Base-by-base conservation (phyloP, 208 protist species). In the Acanthamoeba sp. region DNA sequence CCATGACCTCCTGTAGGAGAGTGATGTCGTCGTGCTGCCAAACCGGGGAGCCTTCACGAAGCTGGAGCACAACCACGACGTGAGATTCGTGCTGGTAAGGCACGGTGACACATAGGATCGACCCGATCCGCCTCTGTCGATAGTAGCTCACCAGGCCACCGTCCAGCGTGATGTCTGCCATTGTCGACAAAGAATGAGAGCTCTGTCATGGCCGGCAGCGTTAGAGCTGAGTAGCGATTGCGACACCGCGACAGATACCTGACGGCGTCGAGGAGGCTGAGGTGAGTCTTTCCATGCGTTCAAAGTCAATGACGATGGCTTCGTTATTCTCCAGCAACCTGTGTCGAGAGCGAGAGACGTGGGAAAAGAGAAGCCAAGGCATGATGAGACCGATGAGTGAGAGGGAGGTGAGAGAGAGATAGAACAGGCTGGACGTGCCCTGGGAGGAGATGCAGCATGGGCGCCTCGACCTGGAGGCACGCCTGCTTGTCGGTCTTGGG, bases 1-100 rank as follows among this genome's bases (percentile, higher is more conserved):
- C 24, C 9, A 27, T 66, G 55, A 73, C 36, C 85, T 91, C 85
- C 38, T 71, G n/a, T 9, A 91, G 62, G 27, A 73, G 85, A 27
- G 27, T 29, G 57, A 91, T 27, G 38, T 91, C 85, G 34, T 78
- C 22, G 69, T 6, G 36, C 34, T 20, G 14, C 85, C 45, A 73
- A 7, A 52, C 42, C 12, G 32, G 42, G 6, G 76, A 36, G 5
- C 76, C 27, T 2, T 85, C 2, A 22, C 69, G 69, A 36, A 38
- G 69, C 69, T 78, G 38, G 14, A 59, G 29, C 20, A 85, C 38
- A n/a, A 85, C 24, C 32, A 85, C 40, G 20, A 24, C 76, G n/a
- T 24, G 10, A 1, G 76, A 52, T 40, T 32, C 38, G 27, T 59
- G 5, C 27, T 24, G 20, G n/a, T 85, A 85, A 7, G 76, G 76